Conservation (phyloP, 2,329 filamentous ascomycete species). For the Cercospora canescens region DNA sequence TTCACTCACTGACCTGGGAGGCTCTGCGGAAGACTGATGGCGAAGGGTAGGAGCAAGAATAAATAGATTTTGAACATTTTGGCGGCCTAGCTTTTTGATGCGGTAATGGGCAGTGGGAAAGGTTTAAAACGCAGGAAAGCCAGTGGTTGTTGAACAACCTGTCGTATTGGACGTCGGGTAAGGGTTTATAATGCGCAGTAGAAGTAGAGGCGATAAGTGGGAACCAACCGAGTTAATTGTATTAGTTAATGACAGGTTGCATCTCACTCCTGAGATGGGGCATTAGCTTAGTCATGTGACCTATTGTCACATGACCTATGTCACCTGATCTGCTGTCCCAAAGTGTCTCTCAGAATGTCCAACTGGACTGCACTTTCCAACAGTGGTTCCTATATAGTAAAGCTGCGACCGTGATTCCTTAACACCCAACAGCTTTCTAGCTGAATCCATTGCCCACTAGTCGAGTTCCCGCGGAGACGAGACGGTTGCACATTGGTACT, state of each 20-base stretch:
- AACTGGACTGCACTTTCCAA: neutral
- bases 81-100: neutral
- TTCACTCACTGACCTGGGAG: neutral
- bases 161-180: too few species aligned
- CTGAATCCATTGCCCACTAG: too few species aligned
- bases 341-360: neutral
- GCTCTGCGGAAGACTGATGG: neutral
- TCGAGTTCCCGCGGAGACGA: too few species aligned
- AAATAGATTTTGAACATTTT: neutral
- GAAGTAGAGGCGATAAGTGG: neutral
- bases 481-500: too few species aligned
- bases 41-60: neutral
- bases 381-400: too few species aligned
- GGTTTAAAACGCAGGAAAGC: too few species aligned
- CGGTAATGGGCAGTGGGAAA: too few species aligned
- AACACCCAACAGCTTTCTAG: too few species aligned
- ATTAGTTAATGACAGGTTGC: neutral
- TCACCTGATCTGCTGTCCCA: neutral
- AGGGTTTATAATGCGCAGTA: neutral
- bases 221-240: neutral
- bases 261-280: neutral
- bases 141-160: too few species aligned
- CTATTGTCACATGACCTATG: too few species aligned
- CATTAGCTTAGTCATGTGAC: too few species aligned
- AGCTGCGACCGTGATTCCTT: too few species aligned